These are phyloP conservation scores for Dactylonectria macrodidyma DNA, from an alignment of 2,329 filamentous ascomycete genomes.

Conservation along the genomic window DNA sequence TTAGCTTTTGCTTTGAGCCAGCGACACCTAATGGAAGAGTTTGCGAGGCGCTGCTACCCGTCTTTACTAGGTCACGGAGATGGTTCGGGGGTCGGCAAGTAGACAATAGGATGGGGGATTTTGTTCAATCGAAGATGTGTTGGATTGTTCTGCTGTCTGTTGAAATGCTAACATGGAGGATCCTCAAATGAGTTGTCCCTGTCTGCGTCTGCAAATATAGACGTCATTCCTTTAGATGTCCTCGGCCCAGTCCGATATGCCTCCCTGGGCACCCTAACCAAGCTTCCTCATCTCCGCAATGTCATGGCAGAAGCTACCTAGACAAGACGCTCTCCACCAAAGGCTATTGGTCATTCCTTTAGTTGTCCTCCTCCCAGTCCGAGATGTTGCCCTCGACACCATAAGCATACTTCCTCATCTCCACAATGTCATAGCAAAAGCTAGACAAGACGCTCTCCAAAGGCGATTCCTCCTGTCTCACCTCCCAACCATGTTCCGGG, in stretches of 20 bases:
- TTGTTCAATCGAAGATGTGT: background rate
- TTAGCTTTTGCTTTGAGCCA: background rate
- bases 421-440: background rate
- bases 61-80: background rate
- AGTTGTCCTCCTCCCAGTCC: background rate
- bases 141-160: background rate
- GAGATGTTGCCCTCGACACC: background rate
- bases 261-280: too few relatives aligned
- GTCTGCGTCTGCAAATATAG: too few relatives aligned
- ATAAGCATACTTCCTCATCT: background rate
- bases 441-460: conserved; percentile 21
- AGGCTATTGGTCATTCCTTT: too few relatives aligned
- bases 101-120: background rate
- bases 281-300: too few relatives aligned
- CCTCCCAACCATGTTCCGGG: conserved; percentile 30
- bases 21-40: background rate
- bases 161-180: background rate
- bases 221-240: too few relatives aligned
- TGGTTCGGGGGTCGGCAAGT: background rate
- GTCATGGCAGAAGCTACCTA: too few relatives aligned
- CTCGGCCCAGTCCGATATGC: too few relatives aligned
- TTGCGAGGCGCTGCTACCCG: background rate
- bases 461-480: background rate
- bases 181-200: too few relatives aligned
- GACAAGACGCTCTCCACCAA: too few relatives aligned